A percentile compares a stretch with the other conserved stretches of the same genome.
These are phyloP conservation scores for Podaxis sp. DNA, from an alignment of 768 basidiomycete species.

Conservation along the genomic window DNA sequence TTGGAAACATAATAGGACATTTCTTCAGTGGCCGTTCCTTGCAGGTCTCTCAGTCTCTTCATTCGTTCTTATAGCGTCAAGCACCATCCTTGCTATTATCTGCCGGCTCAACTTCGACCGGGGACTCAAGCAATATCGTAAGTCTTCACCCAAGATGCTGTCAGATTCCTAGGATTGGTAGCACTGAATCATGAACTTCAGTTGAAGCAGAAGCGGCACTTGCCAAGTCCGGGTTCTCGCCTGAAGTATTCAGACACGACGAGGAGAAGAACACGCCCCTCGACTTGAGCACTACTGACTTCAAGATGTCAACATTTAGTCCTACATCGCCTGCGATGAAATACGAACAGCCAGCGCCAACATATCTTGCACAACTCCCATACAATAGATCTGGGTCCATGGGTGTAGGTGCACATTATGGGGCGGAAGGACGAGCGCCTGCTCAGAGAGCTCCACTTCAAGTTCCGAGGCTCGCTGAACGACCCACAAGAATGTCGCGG, in stretches of 20 bases:
- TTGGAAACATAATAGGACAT: conserved; percentile 33
- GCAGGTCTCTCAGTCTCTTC: conserved; percentile 41
- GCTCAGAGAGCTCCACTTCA: conserved; percentile 6
- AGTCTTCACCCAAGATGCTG: conserved; percentile 18
- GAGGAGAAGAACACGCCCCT: conserved; percentile 13
- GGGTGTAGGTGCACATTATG: not conserved
- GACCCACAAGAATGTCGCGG: not conserved
- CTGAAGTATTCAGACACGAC: conserved; percentile 33
- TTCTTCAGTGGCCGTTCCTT: conserved; percentile 45
- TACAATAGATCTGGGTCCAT: not conserved
- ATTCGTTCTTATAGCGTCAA: conserved; percentile 36
- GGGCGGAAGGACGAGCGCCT: not conserved
- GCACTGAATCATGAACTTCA: conserved; percentile 14
- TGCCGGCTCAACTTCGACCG: conserved; percentile 51
- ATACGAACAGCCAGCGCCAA: conserved; percentile 3
- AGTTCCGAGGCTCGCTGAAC: conserved; percentile 1
- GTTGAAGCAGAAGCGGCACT: conserved; percentile 36
- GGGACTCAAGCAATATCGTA: conserved; percentile 54
- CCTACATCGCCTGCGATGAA: not conserved
- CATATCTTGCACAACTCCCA: not conserved
- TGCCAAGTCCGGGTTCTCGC: conserved; percentile 32
- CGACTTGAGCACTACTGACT: conserved; percentile 10
- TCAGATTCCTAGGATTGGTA: conserved; percentile 13
- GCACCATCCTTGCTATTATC: conserved; percentile 39
- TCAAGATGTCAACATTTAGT: not conserved